phyloP scores from a whole-genome alignment of 2,329 filamentous ascomycete species.

The Diaporthe citri region DNA sequence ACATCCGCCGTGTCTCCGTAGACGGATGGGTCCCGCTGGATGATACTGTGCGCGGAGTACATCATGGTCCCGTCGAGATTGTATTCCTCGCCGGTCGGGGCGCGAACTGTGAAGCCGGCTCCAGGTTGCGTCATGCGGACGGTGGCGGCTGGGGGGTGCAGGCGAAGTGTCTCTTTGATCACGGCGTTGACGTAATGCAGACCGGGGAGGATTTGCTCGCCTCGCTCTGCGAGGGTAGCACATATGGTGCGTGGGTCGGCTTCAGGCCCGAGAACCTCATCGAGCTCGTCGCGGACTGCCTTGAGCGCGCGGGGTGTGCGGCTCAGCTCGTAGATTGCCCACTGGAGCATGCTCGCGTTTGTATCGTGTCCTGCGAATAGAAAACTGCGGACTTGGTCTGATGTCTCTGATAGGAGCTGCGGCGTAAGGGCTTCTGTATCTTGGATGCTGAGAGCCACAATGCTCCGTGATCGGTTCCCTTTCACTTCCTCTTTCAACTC shows the following conservation, averaged over 20 bases:
- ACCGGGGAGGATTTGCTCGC: slow-evolving; percentile 19
- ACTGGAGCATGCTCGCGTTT: slow-evolving; percentile 52
- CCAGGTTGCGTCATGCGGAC: slow-evolving; percentile 47
- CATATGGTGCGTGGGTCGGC: neutral
- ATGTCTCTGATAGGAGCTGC: slow-evolving; percentile 46
- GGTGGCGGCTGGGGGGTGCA: slow-evolving; percentile 48
- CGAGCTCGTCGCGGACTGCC: slow-evolving; percentile 51
- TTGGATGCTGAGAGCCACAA: slow-evolving; percentile 51
- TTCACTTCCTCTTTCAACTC: neutral
- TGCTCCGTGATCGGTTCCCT: slow-evolving; percentile 43
- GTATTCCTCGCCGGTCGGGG: slow-evolving; percentile 45
- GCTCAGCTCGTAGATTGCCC: slow-evolving; percentile 53
- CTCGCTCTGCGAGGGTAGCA: slow-evolving; percentile 44
- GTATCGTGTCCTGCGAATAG: slow-evolving; percentile 58
- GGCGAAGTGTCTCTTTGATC: slow-evolving; percentile 42
- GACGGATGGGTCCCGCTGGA: slow-evolving; percentile 51
- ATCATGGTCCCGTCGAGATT: slow-evolving; percentile 52
- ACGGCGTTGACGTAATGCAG: slow-evolving; percentile 42
- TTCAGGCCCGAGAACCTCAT: slow-evolving; percentile 49
- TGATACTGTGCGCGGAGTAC: slow-evolving; percentile 50
- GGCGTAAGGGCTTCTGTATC: slow-evolving; percentile 45
- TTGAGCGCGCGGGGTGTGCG: slow-evolving; percentile 47
- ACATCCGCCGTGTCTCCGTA: slow-evolving; percentile 51
- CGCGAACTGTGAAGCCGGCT: slow-evolving; percentile 47
- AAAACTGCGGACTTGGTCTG: slow-evolving; percentile 54